Evolutionary conservation across 345 rosid species (phyloP).

Genomic region (Mercurialis annua): DNA sequence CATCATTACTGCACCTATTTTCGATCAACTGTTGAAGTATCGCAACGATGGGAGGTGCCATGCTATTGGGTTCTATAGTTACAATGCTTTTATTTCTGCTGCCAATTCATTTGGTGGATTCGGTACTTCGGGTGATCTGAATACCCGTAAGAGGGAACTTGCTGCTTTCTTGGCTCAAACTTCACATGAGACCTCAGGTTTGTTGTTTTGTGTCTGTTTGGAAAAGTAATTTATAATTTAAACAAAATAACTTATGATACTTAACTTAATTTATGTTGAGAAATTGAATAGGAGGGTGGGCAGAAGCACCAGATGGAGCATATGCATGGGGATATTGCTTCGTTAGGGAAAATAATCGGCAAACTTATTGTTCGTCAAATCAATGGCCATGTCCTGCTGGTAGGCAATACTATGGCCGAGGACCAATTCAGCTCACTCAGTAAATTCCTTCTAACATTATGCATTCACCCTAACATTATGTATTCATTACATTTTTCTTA

Average conservation of each 20-base stretch:
- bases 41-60: conserved; percentile 28
- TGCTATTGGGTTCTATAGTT: conserved; percentile 30
- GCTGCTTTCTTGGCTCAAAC: conserved; percentile 42
- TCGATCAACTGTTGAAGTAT: conserved; percentile 28
- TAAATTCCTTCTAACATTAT: no score
- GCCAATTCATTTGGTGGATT: conserved; percentile 27
- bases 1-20: conserved; percentile 15
- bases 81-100: conserved; percentile 32
- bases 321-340: conserved; percentile 61
- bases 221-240: no score
- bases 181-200: conserved; percentile 39
- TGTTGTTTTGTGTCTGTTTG: no score
- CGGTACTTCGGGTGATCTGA: conserved; percentile 27
- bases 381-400: conserved; percentile 56
- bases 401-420: conserved; percentile 54
- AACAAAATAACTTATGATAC: no score
- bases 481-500: no score
- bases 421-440: conserved; percentile 59
- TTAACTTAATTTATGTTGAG: background rate
- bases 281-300: conserved; percentile 46
- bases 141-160: conserved; percentile 32
- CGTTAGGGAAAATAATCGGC: conserved; percentile 16
- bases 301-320: conserved; percentile 54
- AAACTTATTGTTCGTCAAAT: conserved; percentile 22
- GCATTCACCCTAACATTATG: no score